Percentiles rank a stretch among this genome's conserved stretches.
Conservation (phyloP, 441 rosid species). For the Bocquillonia castaneifolia region DNA sequence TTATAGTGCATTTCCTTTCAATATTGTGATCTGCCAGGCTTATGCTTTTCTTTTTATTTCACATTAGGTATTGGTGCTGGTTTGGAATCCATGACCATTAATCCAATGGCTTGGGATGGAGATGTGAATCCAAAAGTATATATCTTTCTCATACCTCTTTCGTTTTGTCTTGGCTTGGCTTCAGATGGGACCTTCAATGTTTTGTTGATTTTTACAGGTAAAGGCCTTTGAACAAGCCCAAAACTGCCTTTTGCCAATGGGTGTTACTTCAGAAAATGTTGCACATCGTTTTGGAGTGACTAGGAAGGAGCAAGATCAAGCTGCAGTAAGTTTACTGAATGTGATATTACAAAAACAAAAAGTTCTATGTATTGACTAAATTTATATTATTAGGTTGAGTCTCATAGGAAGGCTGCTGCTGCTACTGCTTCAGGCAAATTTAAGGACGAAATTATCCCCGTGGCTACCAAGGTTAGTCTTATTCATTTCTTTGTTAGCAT, state of each 20-base stretch:
- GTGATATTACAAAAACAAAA: too few species aligned
- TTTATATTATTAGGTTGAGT: conserved; percentile 60
- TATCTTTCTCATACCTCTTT: not conserved
- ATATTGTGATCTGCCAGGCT: not conserved
- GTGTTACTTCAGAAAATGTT: conserved; percentile 94
- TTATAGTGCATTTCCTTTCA: not conserved
- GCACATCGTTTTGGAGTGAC: conserved; percentile 89
- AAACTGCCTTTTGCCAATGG: conserved; percentile 98
- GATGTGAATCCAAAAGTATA: conserved; percentile 84
- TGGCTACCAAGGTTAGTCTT: conserved; percentile 72
- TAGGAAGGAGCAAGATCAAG: conserved; percentile 93
- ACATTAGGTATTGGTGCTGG: conserved; percentile 92
- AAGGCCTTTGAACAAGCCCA: conserved; percentile 70
- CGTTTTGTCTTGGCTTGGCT: not conserved
- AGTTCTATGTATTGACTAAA: conserved; percentile 10
- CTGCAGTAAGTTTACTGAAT: conserved; percentile 62
- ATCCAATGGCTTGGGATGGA: conserved; percentile 79
- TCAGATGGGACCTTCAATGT: not conserved
- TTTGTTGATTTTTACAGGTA: conserved; percentile 44
- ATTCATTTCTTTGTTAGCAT: not conserved
- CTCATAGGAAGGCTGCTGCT: conserved; percentile 94
- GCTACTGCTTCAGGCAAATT: conserved; percentile 87
- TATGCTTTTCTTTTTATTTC: not conserved
- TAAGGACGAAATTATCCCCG: conserved; percentile 86
- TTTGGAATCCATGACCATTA: conserved; percentile 85